Evolutionary conservation across 1,284 basidiomycete genomes (phyloP).

Genomic region (Naganishia cerealis): DNA sequence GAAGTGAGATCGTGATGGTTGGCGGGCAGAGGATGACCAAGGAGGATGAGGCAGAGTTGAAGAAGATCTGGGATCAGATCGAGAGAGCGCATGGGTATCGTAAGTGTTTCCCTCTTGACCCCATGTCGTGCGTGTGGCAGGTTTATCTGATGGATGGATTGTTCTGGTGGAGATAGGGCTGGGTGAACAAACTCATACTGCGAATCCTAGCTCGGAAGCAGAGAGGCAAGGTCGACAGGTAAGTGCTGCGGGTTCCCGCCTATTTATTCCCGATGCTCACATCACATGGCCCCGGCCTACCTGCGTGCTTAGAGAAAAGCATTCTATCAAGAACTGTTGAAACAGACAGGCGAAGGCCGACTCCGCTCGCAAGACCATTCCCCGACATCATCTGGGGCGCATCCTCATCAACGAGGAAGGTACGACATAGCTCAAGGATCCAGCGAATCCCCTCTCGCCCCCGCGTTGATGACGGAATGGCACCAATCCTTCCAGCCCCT

Average conservation of each 20-base stretch:
- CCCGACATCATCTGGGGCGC: not conserved
- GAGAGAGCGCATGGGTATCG: slow-evolving; percentile 34
- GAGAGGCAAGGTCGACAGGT: slow-evolving; percentile 23
- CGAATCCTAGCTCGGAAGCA: slow-evolving; percentile 13
- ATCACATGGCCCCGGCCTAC: not conserved
- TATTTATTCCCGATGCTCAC: not conserved
- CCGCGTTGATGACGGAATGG: not conserved
- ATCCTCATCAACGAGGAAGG: no score
- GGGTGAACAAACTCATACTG: slow-evolving; percentile 17
- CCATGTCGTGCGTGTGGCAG: not conserved
- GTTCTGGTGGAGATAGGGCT: slow-evolving; percentile 12
- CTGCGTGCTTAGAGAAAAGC: slow-evolving; percentile 18
- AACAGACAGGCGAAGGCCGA: slow-evolving; percentile 9
- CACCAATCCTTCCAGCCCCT: slow-evolving; percentile 4
- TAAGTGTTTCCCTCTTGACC: not conserved
- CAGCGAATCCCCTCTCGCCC: not conserved
- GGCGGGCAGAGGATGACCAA: slow-evolving; percentile 23
- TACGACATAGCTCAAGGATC: slow-evolving; percentile 10
- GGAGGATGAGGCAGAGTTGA: slow-evolving; percentile 30
- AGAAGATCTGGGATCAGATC: slow-evolving; percentile 33
- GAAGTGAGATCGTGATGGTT: not conserved
- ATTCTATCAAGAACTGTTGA: slow-evolving; percentile 29
- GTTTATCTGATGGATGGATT: not conserved
- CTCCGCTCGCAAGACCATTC: slow-evolving; percentile 19
- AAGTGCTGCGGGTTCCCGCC: not conserved